Evolutionary conservation across 805 yeast genomes (phyloP), one percentile per base, ranked within the genome.

Genomic region (Candida methanosorbosa): DNA sequence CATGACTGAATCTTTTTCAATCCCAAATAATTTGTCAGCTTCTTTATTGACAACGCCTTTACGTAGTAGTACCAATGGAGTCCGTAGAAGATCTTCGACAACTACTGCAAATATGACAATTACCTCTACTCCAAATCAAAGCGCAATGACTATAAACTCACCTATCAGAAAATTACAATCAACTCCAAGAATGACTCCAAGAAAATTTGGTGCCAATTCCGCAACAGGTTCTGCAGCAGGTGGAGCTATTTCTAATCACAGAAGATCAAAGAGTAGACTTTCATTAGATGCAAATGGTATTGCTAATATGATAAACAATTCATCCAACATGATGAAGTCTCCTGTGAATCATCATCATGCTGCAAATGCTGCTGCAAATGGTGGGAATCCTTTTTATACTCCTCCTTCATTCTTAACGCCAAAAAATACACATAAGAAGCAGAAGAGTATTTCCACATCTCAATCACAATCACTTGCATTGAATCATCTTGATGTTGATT

Each of bases 341-440:
- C 67, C 68, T 11, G 45, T 50, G 14, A 43, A 45, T 31, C 9
- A 23, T 23, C n/a, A 12, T n/a, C n/a, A n/a, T n/a, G n/a, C n/a
- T n/a, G n/a, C n/a, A n/a, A n/a, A 21, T 20, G 5, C 25, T n/a
- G 5, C 20, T 11, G 4, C 28, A 13, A 25, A 16, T n/a, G 18
- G 24, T 8, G 64, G 64, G 6, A 70, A 68, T 42, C 75, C 75
- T 9, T 70, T 69, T 46, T 68, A 68, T 46, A 66, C 68, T 2
- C 72, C 71, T 3, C 60, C 65, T 1, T 43, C 65, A 6, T 35
- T 65, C 29, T 35, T 66, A 30, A 62, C 72, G 13, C 74, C 75
- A 8, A 59, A 56, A 38, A 49, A 20, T 34, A 33, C 30, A 34
- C 60, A 40, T 49, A 50, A 45, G 38, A 56, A 57, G 29, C 56